phyloP scores from a whole-genome alignment of 345 rosid genomes.

The Balakata baccata region DNA sequence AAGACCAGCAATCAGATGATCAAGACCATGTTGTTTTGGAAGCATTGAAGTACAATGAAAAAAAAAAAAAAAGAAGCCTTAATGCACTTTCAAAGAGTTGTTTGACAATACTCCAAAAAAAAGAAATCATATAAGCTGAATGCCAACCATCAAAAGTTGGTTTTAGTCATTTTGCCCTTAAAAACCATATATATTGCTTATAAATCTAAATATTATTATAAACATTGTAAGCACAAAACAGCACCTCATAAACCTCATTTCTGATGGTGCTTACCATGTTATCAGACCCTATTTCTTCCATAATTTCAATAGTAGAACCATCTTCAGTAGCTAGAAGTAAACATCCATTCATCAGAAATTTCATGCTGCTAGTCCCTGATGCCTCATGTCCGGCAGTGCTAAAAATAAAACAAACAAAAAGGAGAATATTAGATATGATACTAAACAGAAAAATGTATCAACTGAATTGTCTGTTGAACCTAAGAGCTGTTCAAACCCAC shows the following conservation, averaged over 20 bases:
- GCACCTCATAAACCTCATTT: not conserved
- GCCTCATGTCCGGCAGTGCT: conserved; percentile 55
- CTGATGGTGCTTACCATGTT: conserved; percentile 35
- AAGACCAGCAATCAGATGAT: not conserved
- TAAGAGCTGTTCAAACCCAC: not conserved
- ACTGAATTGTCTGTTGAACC: not conserved
- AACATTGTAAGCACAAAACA: not conserved
- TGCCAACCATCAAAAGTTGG: not conserved
- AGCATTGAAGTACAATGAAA: not conserved
- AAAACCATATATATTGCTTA: not conserved
- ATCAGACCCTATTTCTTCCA: conserved; percentile 46
- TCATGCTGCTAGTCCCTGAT: conserved; percentile 52
- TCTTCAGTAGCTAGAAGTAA: conserved; percentile 47
- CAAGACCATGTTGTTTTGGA: not conserved
- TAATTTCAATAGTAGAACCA: conserved; percentile 44
- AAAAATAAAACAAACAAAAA: conserved; percentile 8
- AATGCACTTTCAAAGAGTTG: not conserved
- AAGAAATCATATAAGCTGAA: not conserved
- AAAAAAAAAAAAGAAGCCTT: not conserved
- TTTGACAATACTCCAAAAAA: not conserved
- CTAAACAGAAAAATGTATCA: not conserved
- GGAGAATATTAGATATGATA: not conserved
- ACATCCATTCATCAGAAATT: conserved; percentile 51
- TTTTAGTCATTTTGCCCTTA: not conserved
- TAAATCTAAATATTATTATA: not conserved